phyloP scores from a whole-genome alignment of 177 flowering plant species.

The Vitis hybrid region DNA sequence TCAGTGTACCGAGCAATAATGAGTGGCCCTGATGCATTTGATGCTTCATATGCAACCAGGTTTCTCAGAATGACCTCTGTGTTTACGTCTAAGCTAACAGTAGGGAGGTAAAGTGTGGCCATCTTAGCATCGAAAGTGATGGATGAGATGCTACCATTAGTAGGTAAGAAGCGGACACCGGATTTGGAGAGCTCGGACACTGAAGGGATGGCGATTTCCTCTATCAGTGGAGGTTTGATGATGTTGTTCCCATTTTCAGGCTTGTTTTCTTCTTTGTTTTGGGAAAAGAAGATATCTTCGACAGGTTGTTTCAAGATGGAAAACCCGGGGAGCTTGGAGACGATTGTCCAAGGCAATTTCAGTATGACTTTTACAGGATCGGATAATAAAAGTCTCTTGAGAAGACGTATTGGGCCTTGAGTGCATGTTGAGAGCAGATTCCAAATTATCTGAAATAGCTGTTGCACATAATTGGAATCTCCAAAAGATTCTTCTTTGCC shows the following conservation, averaged over 20 bases:
- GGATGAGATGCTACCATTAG: constrained; percentile 26
- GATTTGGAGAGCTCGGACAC: constrained; percentile 31
- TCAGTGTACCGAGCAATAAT: constrained; percentile 43
- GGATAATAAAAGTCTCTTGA: constrained; percentile 6
- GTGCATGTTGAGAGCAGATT: too few species aligned
- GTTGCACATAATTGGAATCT: too few species aligned
- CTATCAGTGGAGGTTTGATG: constrained; percentile 32
- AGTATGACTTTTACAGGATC: constrained; percentile 10
- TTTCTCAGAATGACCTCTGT: constrained; percentile 40
- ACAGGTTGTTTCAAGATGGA: not conserved
- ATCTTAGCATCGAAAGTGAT: constrained; percentile 30
- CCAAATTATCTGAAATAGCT: too few species aligned
- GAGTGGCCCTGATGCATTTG: constrained; percentile 32
- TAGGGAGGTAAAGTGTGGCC: constrained; percentile 35
- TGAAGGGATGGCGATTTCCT: constrained; percentile 46
- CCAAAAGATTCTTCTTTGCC: too few species aligned
- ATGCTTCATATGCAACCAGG: constrained; percentile 45
- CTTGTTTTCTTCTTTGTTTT: constrained; percentile 7
- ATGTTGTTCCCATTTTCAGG: constrained; percentile 1
- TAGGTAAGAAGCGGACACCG: constrained; percentile 30
- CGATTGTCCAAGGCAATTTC: constrained; percentile 21
- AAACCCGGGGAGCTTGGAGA: constrained; percentile 22
- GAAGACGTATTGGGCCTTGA: too few species aligned
- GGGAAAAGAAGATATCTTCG: not conserved
- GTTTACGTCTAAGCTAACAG: constrained; percentile 27